Base-by-base conservation (phyloP, 495 filamentous ascomycete genomes). In the Xylaria scruposa region DNA sequence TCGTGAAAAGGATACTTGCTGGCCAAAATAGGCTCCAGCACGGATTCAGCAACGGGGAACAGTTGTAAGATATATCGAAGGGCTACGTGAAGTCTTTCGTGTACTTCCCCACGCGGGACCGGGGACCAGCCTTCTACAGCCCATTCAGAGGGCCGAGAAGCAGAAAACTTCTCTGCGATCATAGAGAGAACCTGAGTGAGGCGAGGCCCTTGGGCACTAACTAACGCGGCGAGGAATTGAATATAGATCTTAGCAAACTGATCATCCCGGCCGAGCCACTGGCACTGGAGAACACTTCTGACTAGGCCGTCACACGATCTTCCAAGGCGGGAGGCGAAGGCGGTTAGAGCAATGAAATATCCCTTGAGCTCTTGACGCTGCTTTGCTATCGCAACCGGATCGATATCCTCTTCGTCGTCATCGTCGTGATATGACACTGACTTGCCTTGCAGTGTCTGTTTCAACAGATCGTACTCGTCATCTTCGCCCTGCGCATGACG, bases 181-280 rank as follows among this genome's bases (percentile, higher is more conserved):
- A 94, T 97, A 36, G 87, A 85, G 53, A 97, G 85, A 17, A 96
- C 88, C 49, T 81, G 79, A 13, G 76, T 76, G 36, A 86, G 78
- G 40, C 79, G 80, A 2, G 86, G 85, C 9, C 89, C 89, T 75
- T 97, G 93, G 0, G 93, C 91, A 49, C 92, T 95, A 17, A 92
- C 87, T 53, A 99, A 83, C 73, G 91, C 92, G 40, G 91, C 92
- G 36, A 98, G 79, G 63, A 98, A 93, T 64, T 92, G 88, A 60
- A 92, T 88, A 80, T 92, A 98, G 3, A 92, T 85, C 70, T 89
- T 89, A 49, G 94, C 87, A 81, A 97, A 98, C 4, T 86, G 82
- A 70, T 94, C 90, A 76, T 95, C 92, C 62, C 94, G 87, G 12
- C 92, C 93, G 53, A 97, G 86, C 96, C 96, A 99, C 47, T 90